phyloP scores from a whole-genome alignment of 768 basidiomycete species.

The Leucocoprinus birnbaumii region DNA sequence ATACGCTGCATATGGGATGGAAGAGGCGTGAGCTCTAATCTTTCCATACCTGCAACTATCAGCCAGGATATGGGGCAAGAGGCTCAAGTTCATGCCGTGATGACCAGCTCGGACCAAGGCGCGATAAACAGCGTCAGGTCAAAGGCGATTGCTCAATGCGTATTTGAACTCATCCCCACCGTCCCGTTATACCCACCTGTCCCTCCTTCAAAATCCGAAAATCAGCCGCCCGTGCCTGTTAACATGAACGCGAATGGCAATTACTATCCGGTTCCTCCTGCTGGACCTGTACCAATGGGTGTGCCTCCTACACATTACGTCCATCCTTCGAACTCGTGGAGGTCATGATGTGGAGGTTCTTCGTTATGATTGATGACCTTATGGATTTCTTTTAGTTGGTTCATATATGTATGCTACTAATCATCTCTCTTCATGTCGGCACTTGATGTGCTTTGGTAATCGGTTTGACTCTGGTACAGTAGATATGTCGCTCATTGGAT shows the following conservation, averaged over 20 bases:
- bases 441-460: conserved; percentile 8
- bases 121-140: conserved; percentile 33
- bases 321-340: conserved; percentile 11
- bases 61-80: conserved; percentile 64
- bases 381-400: not conserved
- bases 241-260: conserved; percentile 12
- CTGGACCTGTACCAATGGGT: conserved; percentile 3
- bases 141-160: conserved; percentile 64
- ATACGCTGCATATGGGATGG: conserved; percentile 93
- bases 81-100: conserved; percentile 83
- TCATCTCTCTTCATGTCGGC: not conserved
- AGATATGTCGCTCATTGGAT: conserved; percentile 11
- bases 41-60: conserved; percentile 62
- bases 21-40: conserved; percentile 55
- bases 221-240: conserved; percentile 5
- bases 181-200: conserved; percentile 60
- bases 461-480: not conserved
- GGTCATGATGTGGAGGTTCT: conserved; percentile 6
- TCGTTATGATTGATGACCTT: not conserved
- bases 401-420: conserved; percentile 10
- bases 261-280: conserved; percentile 9
- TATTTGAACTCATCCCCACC: conserved; percentile 78
- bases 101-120: conserved; percentile 57
- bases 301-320: not conserved
- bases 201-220: conserved; percentile 13